Conservation (phyloP, 257 asterid genomes). For the Cruciata laevipes region DNA sequence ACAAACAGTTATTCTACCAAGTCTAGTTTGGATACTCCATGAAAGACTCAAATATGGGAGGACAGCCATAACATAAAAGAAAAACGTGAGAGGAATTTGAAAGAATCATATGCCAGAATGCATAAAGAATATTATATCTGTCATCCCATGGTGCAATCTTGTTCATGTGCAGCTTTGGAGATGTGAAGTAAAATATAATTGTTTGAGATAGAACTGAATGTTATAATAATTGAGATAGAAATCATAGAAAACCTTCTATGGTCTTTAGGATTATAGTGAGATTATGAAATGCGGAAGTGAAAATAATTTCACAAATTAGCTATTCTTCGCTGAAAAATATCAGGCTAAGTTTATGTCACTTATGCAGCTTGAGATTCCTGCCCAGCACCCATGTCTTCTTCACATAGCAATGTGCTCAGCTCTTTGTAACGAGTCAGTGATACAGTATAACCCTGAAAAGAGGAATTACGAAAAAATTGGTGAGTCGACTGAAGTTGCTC, state of each 20-base stretch:
- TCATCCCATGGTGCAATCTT: background rate
- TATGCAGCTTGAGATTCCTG: slow-evolving; percentile 88
- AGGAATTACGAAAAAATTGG: slow-evolving; percentile 91
- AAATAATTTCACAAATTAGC: background rate
- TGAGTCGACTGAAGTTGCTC: slow-evolving; percentile 99
- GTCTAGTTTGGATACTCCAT: background rate
- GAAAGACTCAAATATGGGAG: background rate
- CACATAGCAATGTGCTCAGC: slow-evolving; percentile 97
- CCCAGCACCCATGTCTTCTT: slow-evolving; percentile 84
- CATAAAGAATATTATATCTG: background rate
- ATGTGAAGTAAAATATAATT: no score
- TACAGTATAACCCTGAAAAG: slow-evolving; percentile 95
- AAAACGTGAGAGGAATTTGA: background rate
- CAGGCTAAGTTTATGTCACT: background rate
- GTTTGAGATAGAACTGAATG: no score
- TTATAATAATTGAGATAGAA: no score
- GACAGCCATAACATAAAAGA: background rate
- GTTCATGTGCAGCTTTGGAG: background rate
- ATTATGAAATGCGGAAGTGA: background rate
- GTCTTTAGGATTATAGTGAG: background rate
- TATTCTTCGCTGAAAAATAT: background rate
- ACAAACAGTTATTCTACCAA: background rate
- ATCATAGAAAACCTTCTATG: background rate
- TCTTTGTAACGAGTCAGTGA: slow-evolving; percentile 87
- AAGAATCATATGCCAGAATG: slow-evolving; percentile 5